Evolutionary conservation across 805 yeast species (phyloP).

Genomic region (Suhomyces emberorum): DNA sequence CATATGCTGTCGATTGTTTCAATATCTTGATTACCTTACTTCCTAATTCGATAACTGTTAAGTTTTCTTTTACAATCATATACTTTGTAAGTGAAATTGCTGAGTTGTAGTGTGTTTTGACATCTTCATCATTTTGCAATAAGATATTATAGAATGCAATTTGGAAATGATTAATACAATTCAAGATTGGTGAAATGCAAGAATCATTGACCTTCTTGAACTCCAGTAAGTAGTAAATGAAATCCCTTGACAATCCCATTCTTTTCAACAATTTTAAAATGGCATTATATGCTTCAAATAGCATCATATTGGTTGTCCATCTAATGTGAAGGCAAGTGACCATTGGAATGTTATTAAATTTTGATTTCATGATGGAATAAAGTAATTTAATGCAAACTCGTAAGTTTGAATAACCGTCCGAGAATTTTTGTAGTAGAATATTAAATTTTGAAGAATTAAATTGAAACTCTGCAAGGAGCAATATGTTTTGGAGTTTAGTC

Average conservation of each 20-base stretch:
- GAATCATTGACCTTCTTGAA: conserved; percentile 36
- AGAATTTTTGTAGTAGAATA: conserved; percentile 13
- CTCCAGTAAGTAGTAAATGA: conserved; percentile 53
- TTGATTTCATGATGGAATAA: conserved; percentile 50
- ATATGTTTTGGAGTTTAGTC: conserved; percentile 24
- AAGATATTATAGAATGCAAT: conserved; percentile 6
- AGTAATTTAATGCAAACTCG: conserved; percentile 51
- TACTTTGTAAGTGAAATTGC: conserved; percentile 1
- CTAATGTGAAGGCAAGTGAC: conserved; percentile 24
- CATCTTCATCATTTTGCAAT: conserved; percentile 5
- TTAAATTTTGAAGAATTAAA: conserved; percentile 24
- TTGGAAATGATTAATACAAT: conserved; percentile 14
- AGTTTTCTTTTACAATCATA: not conserved
- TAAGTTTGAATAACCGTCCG: conserved; percentile 35
- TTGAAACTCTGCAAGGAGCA: conserved; percentile 36
- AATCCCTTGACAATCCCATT: conserved; percentile 58
- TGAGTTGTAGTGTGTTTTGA: not conserved
- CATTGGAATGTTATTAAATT: conserved; percentile 17
- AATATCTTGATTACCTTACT: not conserved
- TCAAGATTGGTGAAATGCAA: conserved; percentile 21
- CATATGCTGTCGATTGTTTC: not conserved
- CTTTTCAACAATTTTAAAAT: conserved; percentile 41
- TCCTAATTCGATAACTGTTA: not conserved
- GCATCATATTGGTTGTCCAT: conserved; percentile 31
- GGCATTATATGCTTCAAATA: conserved; percentile 37